A percentile compares a stretch with the other conserved stretches of the same genome.
Conservation (phyloP, 352 stramenopile genomes). For the Phytophthora uliginosa region DNA sequence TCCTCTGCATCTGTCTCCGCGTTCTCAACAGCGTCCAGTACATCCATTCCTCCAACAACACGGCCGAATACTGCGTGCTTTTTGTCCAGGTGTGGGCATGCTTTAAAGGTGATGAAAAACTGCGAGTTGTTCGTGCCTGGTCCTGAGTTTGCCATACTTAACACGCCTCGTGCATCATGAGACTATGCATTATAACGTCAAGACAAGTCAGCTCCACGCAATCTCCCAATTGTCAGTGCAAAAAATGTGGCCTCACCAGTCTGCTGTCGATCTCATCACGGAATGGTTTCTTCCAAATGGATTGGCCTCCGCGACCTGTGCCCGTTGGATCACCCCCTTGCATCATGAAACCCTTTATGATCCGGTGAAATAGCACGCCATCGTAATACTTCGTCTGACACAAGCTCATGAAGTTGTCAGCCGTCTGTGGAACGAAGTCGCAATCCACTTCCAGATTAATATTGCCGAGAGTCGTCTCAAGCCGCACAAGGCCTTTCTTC, state of each 20-base stretch:
- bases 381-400: conserved; percentile 96
- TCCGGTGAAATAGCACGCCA: conserved; percentile 95
- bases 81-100: conserved; percentile 97
- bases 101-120: conserved; percentile 99
- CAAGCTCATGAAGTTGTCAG: conserved; percentile 98
- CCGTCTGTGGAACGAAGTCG: conserved; percentile 96
- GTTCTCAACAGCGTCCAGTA: conserved; percentile 84
- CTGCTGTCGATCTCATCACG: conserved; percentile 98
- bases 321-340: conserved; percentile 96
- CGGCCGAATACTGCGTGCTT: conserved; percentile 98
- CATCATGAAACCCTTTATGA: conserved; percentile 98
- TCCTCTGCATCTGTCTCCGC: conserved; percentile 84
- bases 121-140: conserved; percentile 97
- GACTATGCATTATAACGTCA: conserved; percentile 41
- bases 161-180: conserved; percentile 90
- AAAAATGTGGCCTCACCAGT: conserved; percentile 61
- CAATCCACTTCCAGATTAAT: conserved; percentile 98
- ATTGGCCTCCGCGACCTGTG: conserved; percentile 95
- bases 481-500: conserved; percentile 98
- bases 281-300: conserved; percentile 96
- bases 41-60: conserved; percentile 94
- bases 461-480: conserved; percentile 95
- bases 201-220: conserved; percentile 9
- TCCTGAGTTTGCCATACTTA: conserved; percentile 98
- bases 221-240: neutral